These are phyloP conservation scores for Ballota nigra DNA, from an alignment of 257 asterid genomes.

Conservation along the genomic window DNA sequence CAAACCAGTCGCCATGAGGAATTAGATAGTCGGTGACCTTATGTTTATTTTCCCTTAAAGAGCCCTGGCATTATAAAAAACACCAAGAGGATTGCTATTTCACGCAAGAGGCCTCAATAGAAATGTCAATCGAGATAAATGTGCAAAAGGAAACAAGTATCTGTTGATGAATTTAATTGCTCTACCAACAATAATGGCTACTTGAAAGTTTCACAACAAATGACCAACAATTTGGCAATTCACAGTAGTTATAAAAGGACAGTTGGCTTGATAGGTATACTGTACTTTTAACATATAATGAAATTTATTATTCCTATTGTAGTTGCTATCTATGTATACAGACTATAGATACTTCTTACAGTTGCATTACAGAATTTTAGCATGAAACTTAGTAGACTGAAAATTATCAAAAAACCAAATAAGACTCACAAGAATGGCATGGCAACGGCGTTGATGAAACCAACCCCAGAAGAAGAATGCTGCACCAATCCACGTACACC, in stretches of 20 bases:
- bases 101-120: background rate
- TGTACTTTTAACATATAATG: background rate
- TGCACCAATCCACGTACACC: conserved; percentile 84
- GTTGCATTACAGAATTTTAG: background rate
- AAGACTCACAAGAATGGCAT: conserved; percentile 71
- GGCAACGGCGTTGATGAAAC: conserved; percentile 79
- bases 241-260: background rate
- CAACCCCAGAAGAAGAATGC: conserved; percentile 68
- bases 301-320: background rate
- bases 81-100: background rate
- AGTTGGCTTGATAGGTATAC: background rate
- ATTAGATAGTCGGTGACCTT: conserved; percentile 44
- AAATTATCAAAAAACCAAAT: background rate
- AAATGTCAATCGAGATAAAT: background rate
- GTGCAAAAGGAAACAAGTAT: background rate
- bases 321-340: background rate
- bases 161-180: background rate
- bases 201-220: too few relatives aligned
- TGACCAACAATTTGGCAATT: background rate
- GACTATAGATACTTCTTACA: background rate
- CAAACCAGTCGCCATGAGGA: conserved; percentile 93
- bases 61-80: conserved; percentile 49
- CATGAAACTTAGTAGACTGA: background rate
- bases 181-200: background rate
- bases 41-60: conserved; percentile 48